Evolutionary conservation across 225 moss, liverwort and hornwort species (phyloP).

Genomic region (Rhytidiadelphus loreus): DNA sequence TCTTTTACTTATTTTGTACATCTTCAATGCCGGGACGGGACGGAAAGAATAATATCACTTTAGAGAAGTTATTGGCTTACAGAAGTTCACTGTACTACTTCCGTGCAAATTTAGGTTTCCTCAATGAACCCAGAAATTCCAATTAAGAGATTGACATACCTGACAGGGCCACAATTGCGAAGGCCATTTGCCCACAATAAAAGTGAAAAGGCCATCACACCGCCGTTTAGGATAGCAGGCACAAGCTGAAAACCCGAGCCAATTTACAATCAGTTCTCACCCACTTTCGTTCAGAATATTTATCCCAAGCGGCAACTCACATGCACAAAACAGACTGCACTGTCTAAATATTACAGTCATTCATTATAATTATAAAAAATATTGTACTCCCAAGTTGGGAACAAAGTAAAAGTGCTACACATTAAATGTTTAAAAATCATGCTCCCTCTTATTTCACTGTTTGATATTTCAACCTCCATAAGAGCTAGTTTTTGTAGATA

Average conservation of each 20-base stretch:
- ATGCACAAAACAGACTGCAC: not conserved
- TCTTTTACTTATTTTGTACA: too few relatives aligned
- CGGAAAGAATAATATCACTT: too few relatives aligned
- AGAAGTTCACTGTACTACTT: too few relatives aligned
- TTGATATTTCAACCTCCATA: not conserved
- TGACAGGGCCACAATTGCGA: slow-evolving; percentile 87
- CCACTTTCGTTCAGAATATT: not conserved
- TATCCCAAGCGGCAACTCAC: not conserved
- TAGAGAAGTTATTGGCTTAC: too few relatives aligned
- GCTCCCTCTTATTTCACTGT: not conserved
- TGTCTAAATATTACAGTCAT: not conserved
- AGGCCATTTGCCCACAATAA: slow-evolving; percentile 88
- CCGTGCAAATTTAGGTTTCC: not conserved
- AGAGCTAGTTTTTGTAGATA: not conserved
- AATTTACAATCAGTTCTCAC: not conserved
- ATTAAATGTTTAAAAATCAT: not conserved
- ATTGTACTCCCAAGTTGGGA: not conserved
- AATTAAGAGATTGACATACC: slow-evolving; percentile 23
- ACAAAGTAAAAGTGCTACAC: not conserved
- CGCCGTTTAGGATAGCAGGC: slow-evolving; percentile 72
- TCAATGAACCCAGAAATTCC: not conserved
- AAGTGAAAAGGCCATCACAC: slow-evolving; percentile 71
- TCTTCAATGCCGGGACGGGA: too few relatives aligned
- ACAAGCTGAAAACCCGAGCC: slow-evolving; percentile 43
- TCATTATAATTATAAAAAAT: not conserved